phyloP scores from a whole-genome alignment of 331 rosid genomes.

The Telfairia occidentalis region DNA sequence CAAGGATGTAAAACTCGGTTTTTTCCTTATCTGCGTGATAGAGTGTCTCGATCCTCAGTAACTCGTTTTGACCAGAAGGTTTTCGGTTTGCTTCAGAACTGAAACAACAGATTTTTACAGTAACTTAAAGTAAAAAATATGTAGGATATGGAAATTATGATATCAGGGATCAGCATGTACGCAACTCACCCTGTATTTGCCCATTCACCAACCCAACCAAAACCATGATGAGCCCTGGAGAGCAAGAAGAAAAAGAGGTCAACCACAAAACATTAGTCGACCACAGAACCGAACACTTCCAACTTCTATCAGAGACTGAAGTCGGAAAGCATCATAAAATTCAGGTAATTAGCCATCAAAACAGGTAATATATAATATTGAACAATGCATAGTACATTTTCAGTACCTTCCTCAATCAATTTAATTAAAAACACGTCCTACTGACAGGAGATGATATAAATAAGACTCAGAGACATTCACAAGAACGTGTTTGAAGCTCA shows the following conservation, averaged over 20 bases:
- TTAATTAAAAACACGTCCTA: neutral
- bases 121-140: neutral
- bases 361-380: neutral
- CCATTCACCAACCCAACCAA: constrained; percentile 99
- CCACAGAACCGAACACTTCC: neutral
- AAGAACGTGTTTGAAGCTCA: neutral
- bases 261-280: constrained; percentile 8
- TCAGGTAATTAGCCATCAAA: neutral
- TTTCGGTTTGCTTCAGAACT: constrained; percentile 72
- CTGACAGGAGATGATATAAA: neutral
- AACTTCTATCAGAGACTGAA: neutral
- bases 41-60: constrained; percentile 78
- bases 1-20: constrained; percentile 75
- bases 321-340: neutral
- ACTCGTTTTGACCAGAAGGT: constrained; percentile 60
- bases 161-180: constrained; percentile 13
- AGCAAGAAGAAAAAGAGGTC: constrained; percentile 11
- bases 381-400: neutral
- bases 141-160: neutral
- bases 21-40: constrained; percentile 84
- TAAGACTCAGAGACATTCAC: neutral
- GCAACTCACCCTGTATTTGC: constrained; percentile 85
- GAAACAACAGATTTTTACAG: constrained; percentile 10
- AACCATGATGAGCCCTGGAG: constrained; percentile 96
- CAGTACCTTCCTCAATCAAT: neutral